Base-by-base conservation (phyloP, 257 asterid species). In the Dorcoceras hygrometricum region DNA sequence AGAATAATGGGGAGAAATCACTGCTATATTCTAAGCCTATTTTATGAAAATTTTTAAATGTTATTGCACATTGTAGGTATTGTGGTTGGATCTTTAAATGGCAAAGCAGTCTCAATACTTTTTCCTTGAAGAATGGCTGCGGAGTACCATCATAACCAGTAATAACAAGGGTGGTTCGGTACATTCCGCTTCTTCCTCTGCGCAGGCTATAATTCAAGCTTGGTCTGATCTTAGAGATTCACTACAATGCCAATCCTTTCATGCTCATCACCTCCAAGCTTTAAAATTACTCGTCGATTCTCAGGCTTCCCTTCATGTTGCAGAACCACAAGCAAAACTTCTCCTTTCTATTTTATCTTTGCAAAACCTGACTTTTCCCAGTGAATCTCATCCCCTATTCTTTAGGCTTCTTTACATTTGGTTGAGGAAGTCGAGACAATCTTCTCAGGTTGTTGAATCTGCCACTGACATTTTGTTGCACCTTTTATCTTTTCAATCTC, bases 321-420 rank as follows among this genome's bases (percentile, higher is more conserved):
- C 99, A 34, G 97, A 94, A 63, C 96, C 99, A 64, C 99, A 94
- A 77, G 96, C 97, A 62, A 88, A 84, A 80, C 83, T 94, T 76
- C 63, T 94, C 34, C 57, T 90, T 34, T 81, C 95, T 20, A 75
- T 94, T 66, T 73, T 94, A 61, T 86, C 97, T 62, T 87, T 73
- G 3, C 87, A 75, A 23, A 71, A 69, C 20, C 65, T 80, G 29
- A 78, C 79, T 64, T 81, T 85, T 62, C 90, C 90, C 0, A 76
- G 59, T 20, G 93, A 88, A 58, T 83, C 96, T 18, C 82, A 79
- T 82, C 86, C 95, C 71, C 68, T 88, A 29, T 75, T 90, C 72
- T 68, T 90, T 58, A 88, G 90, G 76, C 95, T 88, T 75, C 80
- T 91, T 25, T 86, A 90, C 70, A 70, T 94, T 26, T 94, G 97